Base-by-base conservation (phyloP, 192 early-diverging fungal species). In the Linnemannia elongata region DNA sequence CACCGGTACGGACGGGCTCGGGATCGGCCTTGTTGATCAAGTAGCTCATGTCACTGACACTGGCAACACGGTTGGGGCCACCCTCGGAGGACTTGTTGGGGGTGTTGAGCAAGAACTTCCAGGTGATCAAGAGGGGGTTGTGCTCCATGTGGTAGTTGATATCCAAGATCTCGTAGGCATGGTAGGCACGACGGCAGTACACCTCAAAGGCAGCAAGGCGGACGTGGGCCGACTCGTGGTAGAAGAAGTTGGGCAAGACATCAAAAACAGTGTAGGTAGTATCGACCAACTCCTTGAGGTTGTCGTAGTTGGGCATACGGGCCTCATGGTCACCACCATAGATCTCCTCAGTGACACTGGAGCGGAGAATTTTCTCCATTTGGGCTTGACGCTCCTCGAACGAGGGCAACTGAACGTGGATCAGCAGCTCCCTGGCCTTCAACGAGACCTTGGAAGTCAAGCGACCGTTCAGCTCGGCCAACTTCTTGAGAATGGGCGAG, bases 211-310 rank as follows among this genome's bases (percentile, higher is more conserved):
- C 98, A 1, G 96, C 95, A 81, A 97, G 88, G 10, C 94, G 89
- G 71, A 98, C 92, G 74, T 94, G 93, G 33, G 89, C 88, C 75
- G 97, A 94, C 44, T 91, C 88, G 83, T 99, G 95, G 89, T 97
- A 97, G 88, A 99, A 97, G 91, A 99, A 98, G 76, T 91, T 90
- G 79, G 97, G 97, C 74, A 99, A 88, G 30, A 99, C 96, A 79
- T 99, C 98, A 82, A 98, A 94, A 72, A 99, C 98, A 44, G 96
- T 95, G 93, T 97, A 97, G 87, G 97, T 97, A 77, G 97, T 97
- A 30, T 96, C 96, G 81, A 99, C 93, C 79, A 99, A 89, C 79
- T 96, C 94, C 87, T 95, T 95, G 78, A 96, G 92, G 17, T 94
- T 92, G 77, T 96, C 95, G 79, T 93, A 93, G 89, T 93, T 95